These are phyloP conservation scores for Hypoxylon sp. DNA, from an alignment of 2,329 filamentous ascomycete genomes.

Conservation along the genomic window DNA sequence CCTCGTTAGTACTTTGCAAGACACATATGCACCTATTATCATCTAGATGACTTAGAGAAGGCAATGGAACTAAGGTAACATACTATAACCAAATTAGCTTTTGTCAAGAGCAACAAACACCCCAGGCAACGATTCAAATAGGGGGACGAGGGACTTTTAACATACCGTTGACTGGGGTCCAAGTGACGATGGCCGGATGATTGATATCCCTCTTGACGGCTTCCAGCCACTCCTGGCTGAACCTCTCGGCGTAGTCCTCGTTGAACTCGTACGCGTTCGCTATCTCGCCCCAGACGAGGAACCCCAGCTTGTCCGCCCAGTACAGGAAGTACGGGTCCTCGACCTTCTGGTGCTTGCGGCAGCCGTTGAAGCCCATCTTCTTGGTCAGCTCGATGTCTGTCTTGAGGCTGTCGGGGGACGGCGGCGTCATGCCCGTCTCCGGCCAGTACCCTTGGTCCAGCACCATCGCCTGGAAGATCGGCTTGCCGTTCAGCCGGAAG, in stretches of 20 bases:
- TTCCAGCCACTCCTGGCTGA: constrained; percentile 71
- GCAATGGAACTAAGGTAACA: neutral
- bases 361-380: constrained; percentile 70
- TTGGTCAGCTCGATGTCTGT: constrained; percentile 64
- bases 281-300: constrained; percentile 71
- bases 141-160: neutral
- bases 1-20: constrained; percentile 7
- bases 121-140: neutral
- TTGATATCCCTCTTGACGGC: constrained; percentile 70
- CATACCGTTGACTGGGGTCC: constrained; percentile 68
- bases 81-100: constrained; percentile 23
- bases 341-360: constrained; percentile 71
- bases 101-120: neutral
- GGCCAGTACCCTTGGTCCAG: constrained; percentile 73
- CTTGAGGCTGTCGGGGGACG: constrained; percentile 55
- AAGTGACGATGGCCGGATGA: constrained; percentile 68
- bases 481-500: constrained; percentile 65
- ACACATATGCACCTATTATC: neutral
- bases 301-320: constrained; percentile 67
- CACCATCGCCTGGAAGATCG: constrained; percentile 66
- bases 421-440: constrained; percentile 66
- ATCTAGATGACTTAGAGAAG: neutral
- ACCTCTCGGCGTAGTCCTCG: constrained; percentile 63
- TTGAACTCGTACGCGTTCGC: constrained; percentile 71
- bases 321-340: constrained; percentile 68